Evolutionary conservation across 306 rosid genomes (phyloP).

Genomic region (Luffa aegyptiaca): DNA sequence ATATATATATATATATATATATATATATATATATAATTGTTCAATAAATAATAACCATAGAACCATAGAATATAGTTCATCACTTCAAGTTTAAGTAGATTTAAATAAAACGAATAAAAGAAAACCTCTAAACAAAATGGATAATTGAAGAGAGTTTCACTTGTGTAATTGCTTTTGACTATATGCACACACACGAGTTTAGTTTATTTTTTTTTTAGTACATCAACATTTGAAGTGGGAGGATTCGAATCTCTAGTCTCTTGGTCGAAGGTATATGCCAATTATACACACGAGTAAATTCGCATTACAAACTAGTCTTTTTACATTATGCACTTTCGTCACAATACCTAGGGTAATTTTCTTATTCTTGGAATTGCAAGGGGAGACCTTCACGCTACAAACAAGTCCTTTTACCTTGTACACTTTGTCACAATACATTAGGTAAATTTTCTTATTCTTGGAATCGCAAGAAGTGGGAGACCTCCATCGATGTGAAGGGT

Average conservation of each 20-base stretch:
- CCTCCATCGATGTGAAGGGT: conserved; percentile 73
- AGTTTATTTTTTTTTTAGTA: too few species aligned
- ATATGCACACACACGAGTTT: not conserved
- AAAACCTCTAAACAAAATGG: not conserved
- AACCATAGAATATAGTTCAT: not conserved
- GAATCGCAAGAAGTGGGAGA: conserved; percentile 41
- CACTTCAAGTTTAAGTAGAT: not conserved
- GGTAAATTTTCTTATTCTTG: conserved; percentile 14
- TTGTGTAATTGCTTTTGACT: not conserved
- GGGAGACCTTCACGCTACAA: not conserved
- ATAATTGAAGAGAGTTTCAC: not conserved
- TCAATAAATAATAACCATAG: not conserved
- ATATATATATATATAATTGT: not conserved
- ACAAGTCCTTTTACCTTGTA: not conserved
- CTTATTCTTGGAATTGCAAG: not conserved
- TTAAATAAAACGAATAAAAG: not conserved
- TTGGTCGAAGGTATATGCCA: too few species aligned
- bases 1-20: not conserved
- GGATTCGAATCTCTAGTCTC: too few species aligned
- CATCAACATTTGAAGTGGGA: too few species aligned
- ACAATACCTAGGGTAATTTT: not conserved
- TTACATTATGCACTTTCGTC: not conserved
- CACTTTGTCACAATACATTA: not conserved
- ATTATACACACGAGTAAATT: not conserved
- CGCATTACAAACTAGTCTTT: not conserved